Percentiles rank a stretch among this genome's conserved stretches.
phyloP scores from a whole-genome alignment of 345 rosid species.

The Euclidium syriacum region DNA sequence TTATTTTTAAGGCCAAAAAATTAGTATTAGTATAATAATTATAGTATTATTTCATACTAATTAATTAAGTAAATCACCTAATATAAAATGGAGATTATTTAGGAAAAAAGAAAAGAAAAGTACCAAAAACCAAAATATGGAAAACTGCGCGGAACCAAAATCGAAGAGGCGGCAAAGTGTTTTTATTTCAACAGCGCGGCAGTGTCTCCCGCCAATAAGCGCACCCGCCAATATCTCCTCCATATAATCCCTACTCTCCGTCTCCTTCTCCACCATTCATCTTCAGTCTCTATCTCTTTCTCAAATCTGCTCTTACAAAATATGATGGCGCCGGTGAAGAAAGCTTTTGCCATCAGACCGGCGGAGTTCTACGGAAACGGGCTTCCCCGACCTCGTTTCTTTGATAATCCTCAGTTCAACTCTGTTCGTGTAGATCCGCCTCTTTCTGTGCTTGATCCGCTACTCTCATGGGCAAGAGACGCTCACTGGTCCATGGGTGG shows the following conservation, averaged over 20 bases:
- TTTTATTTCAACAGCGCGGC: slow-evolving; percentile 15
- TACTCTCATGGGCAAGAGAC: slow-evolving; percentile 82
- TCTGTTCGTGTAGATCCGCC: slow-evolving; percentile 72
- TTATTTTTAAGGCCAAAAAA: too few relatives aligned
- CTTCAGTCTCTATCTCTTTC: not conserved
- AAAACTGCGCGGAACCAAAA: slow-evolving; percentile 17
- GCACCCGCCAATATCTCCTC: slow-evolving; percentile 14
- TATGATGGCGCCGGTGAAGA: slow-evolving; percentile 51
- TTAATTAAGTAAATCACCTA: too few relatives aligned
- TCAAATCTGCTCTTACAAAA: not conserved
- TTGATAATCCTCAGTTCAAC: slow-evolving; percentile 42
- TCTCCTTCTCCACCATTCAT: not conserved
- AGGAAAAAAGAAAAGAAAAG: too few relatives aligned
- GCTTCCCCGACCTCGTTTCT: slow-evolving; percentile 89
- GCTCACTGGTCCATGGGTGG: slow-evolving; percentile 99
- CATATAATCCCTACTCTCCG: slow-evolving; percentile 5
- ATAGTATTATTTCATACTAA: too few relatives aligned
- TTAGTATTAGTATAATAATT: too few relatives aligned
- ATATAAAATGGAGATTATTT: too few relatives aligned
- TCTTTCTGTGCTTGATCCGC: slow-evolving; percentile 55
- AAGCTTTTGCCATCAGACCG: slow-evolving; percentile 34
- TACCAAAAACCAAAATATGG: too few relatives aligned
- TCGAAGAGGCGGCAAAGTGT: slow-evolving; percentile 22
- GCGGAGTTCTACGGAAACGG: slow-evolving; percentile 81
- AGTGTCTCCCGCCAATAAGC: slow-evolving; percentile 17